Evolutionary conservation across 306 rosid genomes (phyloP).

Genomic region (Datisca glomerata): DNA sequence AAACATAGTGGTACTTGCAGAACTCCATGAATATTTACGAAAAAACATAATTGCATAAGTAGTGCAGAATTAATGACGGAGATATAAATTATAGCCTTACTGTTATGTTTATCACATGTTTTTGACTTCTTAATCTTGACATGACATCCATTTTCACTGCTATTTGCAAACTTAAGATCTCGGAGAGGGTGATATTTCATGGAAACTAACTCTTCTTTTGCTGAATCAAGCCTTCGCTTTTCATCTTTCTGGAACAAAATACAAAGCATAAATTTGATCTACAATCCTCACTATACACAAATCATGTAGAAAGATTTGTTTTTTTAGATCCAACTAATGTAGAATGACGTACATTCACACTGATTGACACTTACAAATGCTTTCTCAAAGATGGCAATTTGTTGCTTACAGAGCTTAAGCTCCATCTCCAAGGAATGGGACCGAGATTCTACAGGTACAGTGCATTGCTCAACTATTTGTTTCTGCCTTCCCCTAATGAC

Average conservation of each 20-base stretch:
- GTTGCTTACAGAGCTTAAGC: constrained; percentile 45
- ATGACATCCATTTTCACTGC: constrained; percentile 11
- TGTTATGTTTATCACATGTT: no score
- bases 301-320: not conserved
- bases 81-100: no score
- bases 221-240: constrained; percentile 40
- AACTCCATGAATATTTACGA: no score
- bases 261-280: no score
- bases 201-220: constrained; percentile 45
- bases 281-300: no score
- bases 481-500: constrained; percentile 39
- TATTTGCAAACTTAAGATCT: constrained; percentile 13
- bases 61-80: no score
- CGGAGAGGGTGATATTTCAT: constrained; percentile 61
- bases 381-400: constrained; percentile 37
- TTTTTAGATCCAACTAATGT: not conserved
- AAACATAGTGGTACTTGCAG: no score
- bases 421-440: constrained; percentile 43
- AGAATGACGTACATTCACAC: not conserved
- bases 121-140: constrained; percentile 34
- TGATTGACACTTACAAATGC: constrained; percentile 44
- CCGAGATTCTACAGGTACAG: constrained; percentile 45
- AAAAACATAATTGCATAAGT: no score
- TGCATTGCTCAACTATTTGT: constrained; percentile 42
- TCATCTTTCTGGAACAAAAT: constrained; percentile 42